Percentiles rank a stretch among this genome's conserved stretches.
These are phyloP conservation scores for Termitomyces sp. DNA, from an alignment of 768 basidiomycete species.

Conservation along the genomic window DNA sequence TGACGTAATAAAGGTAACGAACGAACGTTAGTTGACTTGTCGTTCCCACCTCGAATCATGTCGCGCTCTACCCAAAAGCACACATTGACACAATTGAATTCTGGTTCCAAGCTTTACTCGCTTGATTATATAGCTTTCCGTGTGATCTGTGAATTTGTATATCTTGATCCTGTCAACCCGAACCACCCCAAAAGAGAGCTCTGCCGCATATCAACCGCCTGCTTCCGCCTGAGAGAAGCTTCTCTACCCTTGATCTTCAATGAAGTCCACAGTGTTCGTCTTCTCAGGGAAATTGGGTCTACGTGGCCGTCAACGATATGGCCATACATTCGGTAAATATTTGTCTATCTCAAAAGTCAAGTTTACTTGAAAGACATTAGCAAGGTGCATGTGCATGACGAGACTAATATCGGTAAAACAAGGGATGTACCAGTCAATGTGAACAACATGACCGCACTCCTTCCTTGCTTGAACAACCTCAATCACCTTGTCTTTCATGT, in stretches of 20 bases:
- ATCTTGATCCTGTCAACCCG: background rate
- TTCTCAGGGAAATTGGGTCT: too few relatives aligned
- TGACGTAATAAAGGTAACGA: too few relatives aligned
- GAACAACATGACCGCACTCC: background rate
- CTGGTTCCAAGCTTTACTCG: background rate
- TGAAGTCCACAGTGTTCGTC: too few relatives aligned
- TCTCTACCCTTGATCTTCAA: background rate
- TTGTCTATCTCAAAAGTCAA: too few relatives aligned
- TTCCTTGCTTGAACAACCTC: background rate
- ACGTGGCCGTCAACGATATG: background rate
- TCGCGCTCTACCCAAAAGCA: too few relatives aligned
- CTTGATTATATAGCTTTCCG: background rate
- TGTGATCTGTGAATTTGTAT: background rate
- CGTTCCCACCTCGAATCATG: too few relatives aligned
- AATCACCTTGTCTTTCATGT: background rate
- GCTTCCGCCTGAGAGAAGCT: background rate
- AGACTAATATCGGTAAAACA: background rate
- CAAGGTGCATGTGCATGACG: background rate
- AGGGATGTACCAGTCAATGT: background rate
- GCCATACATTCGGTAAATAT: background rate
- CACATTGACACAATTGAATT: background rate
- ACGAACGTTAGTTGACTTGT: too few relatives aligned
- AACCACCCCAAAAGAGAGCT: background rate
- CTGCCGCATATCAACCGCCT: background rate
- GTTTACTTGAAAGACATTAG: background rate